Percentiles rank a stretch among this genome's conserved stretches.
These are phyloP conservation scores for Termitomyces sp. DNA, from an alignment of 768 basidiomycete genomes.

Conservation along the genomic window DNA sequence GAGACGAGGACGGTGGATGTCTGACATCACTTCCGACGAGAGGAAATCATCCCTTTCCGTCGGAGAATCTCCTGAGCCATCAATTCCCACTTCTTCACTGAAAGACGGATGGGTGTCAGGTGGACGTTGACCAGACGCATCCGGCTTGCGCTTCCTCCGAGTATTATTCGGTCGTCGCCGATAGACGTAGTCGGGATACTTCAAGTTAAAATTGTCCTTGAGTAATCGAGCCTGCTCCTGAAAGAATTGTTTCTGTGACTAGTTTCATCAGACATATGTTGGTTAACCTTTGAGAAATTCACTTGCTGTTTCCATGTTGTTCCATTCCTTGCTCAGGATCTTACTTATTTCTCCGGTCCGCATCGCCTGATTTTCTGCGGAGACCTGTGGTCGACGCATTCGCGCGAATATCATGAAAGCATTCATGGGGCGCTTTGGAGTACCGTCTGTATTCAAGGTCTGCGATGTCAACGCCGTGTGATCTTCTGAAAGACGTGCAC, in stretches of 20 bases:
- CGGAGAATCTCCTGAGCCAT: conserved; percentile 31
- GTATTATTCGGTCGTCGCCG: conserved; percentile 84
- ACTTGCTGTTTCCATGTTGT: conserved; percentile 66
- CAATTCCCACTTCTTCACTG: conserved; percentile 27
- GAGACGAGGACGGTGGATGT: conserved; percentile 20
- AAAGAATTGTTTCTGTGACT: conserved; percentile 85
- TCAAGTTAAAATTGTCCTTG: conserved; percentile 80
- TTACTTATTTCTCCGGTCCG: conserved; percentile 89
- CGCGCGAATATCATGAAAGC: conserved; percentile 93
- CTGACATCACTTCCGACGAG: conserved; percentile 15
- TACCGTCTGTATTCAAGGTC: conserved; percentile 80
- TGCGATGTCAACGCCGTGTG: conserved; percentile 59
- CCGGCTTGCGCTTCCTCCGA: conserved; percentile 48
- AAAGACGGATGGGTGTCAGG: conserved; percentile 23
- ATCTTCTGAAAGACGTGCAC: conserved; percentile 17
- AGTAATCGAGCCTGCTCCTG: conserved; percentile 81
- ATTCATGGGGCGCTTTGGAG: conserved; percentile 89
- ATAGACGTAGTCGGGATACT: conserved; percentile 89
- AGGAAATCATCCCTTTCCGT: conserved; percentile 28
- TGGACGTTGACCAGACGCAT: conserved; percentile 20
- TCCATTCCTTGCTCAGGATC: conserved; percentile 84
- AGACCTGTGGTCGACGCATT: conserved; percentile 74
- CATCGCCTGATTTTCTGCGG: conserved; percentile 84
- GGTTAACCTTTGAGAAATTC: conserved; percentile 3
- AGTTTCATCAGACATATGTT: not conserved